Conservation (phyloP, 257 asterid species). For the Fraxinus cuspidata region DNA sequence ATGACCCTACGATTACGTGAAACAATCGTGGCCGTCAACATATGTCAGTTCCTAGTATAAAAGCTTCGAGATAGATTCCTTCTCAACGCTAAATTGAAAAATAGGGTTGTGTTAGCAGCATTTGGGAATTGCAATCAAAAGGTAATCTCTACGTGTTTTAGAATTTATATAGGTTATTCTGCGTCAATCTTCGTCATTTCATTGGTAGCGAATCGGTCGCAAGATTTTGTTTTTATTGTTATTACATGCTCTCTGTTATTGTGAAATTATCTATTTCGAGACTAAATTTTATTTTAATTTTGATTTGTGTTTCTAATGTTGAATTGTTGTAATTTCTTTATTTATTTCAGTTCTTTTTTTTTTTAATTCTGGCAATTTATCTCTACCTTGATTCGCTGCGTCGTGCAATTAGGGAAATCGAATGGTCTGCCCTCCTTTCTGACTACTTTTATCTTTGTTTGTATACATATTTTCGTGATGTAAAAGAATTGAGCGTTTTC, state of each 20-base stretch:
- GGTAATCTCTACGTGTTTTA: conserved; percentile 16
- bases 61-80: conserved; percentile 8
- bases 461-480: too few relatives aligned
- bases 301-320: background rate
- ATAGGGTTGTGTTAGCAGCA: conserved; percentile 38
- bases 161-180: background rate
- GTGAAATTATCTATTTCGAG: background rate
- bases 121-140: conserved; percentile 27
- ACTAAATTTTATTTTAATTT: background rate
- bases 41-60: conserved; percentile 32
- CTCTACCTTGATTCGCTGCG: background rate
- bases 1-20: conserved; percentile 30
- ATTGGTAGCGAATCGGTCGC: background rate
- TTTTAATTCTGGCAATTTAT: background rate
- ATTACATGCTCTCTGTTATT: background rate
- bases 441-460: background rate
- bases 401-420: background rate
- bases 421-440: background rate
- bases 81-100: conserved; percentile 20
- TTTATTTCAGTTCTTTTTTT: background rate
- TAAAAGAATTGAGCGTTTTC: background rate
- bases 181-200: background rate
- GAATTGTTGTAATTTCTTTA: background rate
- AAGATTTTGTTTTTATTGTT: background rate
- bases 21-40: conserved; percentile 33